Percentiles rank a stretch among this genome's conserved stretches.
phyloP scores from a whole-genome alignment of 139 green algal species.

The Pleodorina starrii region DNA sequence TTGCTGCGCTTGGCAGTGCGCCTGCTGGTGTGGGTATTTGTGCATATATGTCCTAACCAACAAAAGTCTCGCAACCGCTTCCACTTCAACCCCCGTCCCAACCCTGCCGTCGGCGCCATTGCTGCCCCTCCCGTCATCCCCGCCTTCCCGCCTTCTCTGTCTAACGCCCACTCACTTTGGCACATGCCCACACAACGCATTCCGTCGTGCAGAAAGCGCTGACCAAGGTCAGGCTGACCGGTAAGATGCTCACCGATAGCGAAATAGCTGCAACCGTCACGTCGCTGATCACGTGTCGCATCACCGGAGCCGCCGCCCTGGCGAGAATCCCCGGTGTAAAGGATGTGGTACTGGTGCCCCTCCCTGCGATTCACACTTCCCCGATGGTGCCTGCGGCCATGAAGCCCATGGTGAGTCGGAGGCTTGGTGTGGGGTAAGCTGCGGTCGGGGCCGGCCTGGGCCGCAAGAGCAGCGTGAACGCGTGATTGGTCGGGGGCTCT shows the following conservation, averaged over 20 bases:
- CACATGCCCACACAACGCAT: too few relatives aligned
- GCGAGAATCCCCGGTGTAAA: background rate
- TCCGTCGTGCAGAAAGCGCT: too few relatives aligned
- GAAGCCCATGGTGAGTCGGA: background rate
- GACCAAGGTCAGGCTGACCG: background rate
- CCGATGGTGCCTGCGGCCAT: background rate
- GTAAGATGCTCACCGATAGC: background rate
- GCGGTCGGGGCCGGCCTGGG: background rate
- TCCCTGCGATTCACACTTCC: background rate
- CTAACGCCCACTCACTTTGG: too few relatives aligned
- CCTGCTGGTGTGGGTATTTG: too few relatives aligned
- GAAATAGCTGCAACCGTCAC: background rate
- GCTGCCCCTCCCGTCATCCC: background rate
- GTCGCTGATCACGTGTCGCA: background rate
- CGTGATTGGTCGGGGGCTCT: too few relatives aligned
- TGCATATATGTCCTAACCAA: too few relatives aligned
- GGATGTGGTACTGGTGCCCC: background rate
- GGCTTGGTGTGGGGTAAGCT: background rate
- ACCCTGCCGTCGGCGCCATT: too few relatives aligned
- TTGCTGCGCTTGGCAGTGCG: too few relatives aligned
- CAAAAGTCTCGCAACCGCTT: too few relatives aligned
- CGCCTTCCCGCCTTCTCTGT: too few relatives aligned
- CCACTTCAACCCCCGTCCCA: too few relatives aligned
- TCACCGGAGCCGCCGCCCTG: background rate
- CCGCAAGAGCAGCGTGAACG: too few relatives aligned